Percentiles rank a stretch among this genome's conserved stretches.
These are phyloP conservation scores for Coemansia sp. DNA, from an alignment of 192 early-diverging fungal species.

Conservation along the genomic window DNA sequence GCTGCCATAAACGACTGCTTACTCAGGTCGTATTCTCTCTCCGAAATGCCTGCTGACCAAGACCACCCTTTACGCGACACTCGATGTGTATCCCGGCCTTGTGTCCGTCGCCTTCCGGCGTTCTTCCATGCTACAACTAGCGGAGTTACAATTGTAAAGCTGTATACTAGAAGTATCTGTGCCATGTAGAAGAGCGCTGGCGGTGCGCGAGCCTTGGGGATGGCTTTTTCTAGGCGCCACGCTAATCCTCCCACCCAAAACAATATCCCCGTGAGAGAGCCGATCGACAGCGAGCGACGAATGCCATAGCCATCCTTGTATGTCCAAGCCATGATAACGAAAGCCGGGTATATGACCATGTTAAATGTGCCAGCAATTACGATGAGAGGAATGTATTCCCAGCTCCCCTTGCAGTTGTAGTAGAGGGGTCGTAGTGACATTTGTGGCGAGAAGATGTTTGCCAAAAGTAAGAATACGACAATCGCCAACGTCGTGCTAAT, in stretches of 20 bases:
- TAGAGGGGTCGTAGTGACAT: slow-evolving; percentile 22
- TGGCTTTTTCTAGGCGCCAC: slow-evolving; percentile 8
- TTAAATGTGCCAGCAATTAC: background rate
- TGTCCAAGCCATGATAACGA: slow-evolving; percentile 12
- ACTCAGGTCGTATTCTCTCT: slow-evolving; percentile 19
- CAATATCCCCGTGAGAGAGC: slow-evolving; percentile 8
- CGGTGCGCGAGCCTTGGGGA: slow-evolving; percentile 7
- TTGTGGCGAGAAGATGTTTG: slow-evolving; percentile 21
- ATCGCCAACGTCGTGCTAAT: background rate
- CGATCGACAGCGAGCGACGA: slow-evolving; percentile 16
- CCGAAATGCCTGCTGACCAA: slow-evolving; percentile 11
- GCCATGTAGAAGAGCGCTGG: slow-evolving; percentile 16
- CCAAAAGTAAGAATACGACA: slow-evolving; percentile 5
- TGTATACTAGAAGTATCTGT: slow-evolving; percentile 22
- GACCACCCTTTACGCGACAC: slow-evolving; percentile 10
- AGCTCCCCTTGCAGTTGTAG: slow-evolving; percentile 26
- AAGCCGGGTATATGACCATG: slow-evolving; percentile 8
- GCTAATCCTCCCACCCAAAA: slow-evolving; percentile 14
- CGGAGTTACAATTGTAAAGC: slow-evolving; percentile 16
- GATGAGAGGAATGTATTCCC: slow-evolving; percentile 10
- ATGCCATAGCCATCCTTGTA: slow-evolving; percentile 37
- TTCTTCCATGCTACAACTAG: slow-evolving; percentile 13
- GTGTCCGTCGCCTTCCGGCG: slow-evolving; percentile 1
- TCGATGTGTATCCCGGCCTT: background rate
- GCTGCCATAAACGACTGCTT: slow-evolving; percentile 27